These are phyloP conservation scores for Debaryomyces singareniensis DNA, from an alignment of 1,139 yeast species.

Conservation along the genomic window DNA sequence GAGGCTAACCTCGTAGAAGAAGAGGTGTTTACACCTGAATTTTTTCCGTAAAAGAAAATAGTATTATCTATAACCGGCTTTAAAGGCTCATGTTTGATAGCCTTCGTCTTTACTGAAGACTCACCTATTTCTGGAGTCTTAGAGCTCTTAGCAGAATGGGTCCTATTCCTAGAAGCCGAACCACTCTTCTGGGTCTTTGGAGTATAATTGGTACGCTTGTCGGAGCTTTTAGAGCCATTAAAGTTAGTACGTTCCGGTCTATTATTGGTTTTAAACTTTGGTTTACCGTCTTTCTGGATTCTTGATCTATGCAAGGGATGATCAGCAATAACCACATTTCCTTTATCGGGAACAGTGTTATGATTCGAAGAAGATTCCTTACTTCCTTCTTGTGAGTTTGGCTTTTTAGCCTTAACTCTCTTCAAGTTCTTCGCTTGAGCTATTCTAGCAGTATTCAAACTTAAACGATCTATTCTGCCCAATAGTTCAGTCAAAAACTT, in stretches of 20 bases:
- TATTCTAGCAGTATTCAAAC: constrained; percentile 11
- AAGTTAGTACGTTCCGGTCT: background rate
- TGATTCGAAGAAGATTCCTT: constrained; percentile 1
- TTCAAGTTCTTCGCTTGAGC: constrained; percentile 1
- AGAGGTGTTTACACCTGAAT: constrained; percentile 24
- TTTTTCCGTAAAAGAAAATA: constrained; percentile 35
- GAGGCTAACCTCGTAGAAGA: constrained; percentile 35
- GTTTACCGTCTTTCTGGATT: constrained; percentile 1
- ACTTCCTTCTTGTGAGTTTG: background rate
- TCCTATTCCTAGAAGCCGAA: constrained; percentile 5
- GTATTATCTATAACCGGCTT: constrained; percentile 21
- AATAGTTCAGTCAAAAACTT: constrained; percentile 26
- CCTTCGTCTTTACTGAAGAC: constrained; percentile 9
- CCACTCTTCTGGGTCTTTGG: constrained; percentile 3
- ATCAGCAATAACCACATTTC: constrained; percentile 12
- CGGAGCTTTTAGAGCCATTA: background rate
- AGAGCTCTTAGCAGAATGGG: constrained; percentile 2
- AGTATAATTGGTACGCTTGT: background rate
- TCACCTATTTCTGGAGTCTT: constrained; percentile 5
- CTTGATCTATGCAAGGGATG: constrained; percentile 15
- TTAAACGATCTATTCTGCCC: constrained; percentile 29
- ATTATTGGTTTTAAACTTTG: constrained; percentile 3
- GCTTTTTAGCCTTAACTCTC: constrained; percentile 1
- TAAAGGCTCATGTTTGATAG: constrained; percentile 13
- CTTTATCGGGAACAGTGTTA: constrained; percentile 2